Percentiles rank a stretch among this genome's conserved stretches.
phyloP scores from a whole-genome alignment of 140 eudicot genomes.

The Bidens hawaiensis region DNA sequence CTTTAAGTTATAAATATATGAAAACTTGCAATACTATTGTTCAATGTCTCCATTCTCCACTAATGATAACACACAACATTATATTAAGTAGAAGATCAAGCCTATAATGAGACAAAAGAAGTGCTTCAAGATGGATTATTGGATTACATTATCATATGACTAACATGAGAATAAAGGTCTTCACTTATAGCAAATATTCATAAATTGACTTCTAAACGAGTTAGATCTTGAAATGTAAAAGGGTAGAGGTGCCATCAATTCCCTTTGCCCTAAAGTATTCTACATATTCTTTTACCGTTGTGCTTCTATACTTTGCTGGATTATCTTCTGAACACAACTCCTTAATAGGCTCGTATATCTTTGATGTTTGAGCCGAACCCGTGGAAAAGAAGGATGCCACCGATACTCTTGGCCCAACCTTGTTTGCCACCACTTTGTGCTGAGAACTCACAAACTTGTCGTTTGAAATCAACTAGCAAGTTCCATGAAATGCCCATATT shows the following conservation, averaged over 20 bases:
- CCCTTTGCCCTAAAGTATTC: conserved; percentile 13
- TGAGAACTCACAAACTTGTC: conserved; percentile 55
- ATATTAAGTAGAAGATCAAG: too few relatives aligned
- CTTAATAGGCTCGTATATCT: conserved; percentile 37
- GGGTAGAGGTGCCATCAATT: background rate
- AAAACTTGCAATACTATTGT: too few relatives aligned
- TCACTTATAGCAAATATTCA: background rate
- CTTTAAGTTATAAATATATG: too few relatives aligned
- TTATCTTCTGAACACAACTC: conserved; percentile 47
- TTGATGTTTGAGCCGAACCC: background rate
- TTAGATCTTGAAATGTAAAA: conserved; percentile 27
- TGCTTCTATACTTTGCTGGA: conserved; percentile 38
- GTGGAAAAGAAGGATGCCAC: conserved; percentile 44
- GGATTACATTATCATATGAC: background rate
- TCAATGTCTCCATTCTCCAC: too few relatives aligned
- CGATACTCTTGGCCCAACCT: conserved; percentile 55
- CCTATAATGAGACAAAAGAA: too few relatives aligned
- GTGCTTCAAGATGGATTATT: background rate
- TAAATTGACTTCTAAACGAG: background rate
- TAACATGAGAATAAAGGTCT: background rate
- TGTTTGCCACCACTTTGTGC: conserved; percentile 61
- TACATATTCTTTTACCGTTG: conserved; percentile 30
- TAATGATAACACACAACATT: too few relatives aligned
- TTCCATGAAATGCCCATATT: background rate
- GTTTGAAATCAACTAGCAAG: conserved; percentile 9